Evolutionary conservation across 2,329 filamentous ascomycete species (phyloP), one percentile per base, ranked within the genome.

Genomic region (Fonsecaea nubica): DNA sequence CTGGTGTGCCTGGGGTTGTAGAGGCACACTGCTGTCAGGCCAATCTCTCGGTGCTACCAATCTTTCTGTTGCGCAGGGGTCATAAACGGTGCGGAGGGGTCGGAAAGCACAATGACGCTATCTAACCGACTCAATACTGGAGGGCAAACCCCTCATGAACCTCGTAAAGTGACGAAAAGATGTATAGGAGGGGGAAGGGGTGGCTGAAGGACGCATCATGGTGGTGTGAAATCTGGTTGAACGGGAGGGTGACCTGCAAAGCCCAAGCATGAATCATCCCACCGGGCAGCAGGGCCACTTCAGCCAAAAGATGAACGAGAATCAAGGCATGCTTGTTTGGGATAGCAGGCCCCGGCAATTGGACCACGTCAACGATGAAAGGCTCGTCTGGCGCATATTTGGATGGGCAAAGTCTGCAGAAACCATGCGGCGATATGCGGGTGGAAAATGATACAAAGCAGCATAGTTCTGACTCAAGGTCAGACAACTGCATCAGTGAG

Each of bases 1-100:
- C 73, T 74, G 70, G 67, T 70, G 67, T 70, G 73, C 73, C 71
- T 73, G 73, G 72, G 72, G 71, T 42, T 42, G 9, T 50, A 18
- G 38, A 42, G 40, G 18, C 18, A 30, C 42, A 48, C 55, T 61
- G n/a, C 58, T 53, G 52, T 48, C 42, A 53, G 61, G 67, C 58
- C 62, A 57, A 54, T 45, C 13, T 50, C 53, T 65, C 36, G 64
- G 58, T 36, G 57, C 38, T 62, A 45, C 57, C 60, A 64, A 65
- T 70, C 61, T 33, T 64, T 63, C 54, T 55, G 52, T 67, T 62
- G 57, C 62, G 62, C 66, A 56, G 40, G 63, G 56, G 66, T 69
- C 62, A 69, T 52, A 56, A 67, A 58, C 42, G 36, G 53, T 40
- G 63, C 60, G 55, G 69, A 65, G 62, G 58, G 66, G 66, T 64